phyloP scores from a whole-genome alignment of 73 alveolate genomes.

The Paramecium octaurelia region DNA sequence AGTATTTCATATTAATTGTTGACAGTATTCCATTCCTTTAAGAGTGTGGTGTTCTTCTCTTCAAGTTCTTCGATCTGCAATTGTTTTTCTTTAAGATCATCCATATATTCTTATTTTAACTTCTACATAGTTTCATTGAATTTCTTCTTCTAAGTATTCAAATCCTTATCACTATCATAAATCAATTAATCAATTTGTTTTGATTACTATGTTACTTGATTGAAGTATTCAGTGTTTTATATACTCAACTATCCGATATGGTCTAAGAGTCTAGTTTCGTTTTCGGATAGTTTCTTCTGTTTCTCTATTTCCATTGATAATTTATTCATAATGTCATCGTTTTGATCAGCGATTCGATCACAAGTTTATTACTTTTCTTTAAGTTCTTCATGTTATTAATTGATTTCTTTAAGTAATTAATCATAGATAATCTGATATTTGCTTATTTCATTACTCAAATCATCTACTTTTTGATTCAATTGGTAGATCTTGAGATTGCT shows the following conservation, averaged over 20 bases:
- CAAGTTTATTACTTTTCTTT: neutral
- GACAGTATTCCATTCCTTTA: neutral
- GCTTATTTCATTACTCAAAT: neutral
- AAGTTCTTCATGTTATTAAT: neutral
- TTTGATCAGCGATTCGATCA: neutral
- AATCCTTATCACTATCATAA: neutral
- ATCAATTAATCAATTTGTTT: neutral
- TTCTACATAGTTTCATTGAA: neutral
- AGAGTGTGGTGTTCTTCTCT: neutral
- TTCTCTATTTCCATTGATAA: neutral
- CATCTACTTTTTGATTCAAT: neutral
- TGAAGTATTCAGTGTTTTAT: neutral
- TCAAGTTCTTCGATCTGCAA: neutral
- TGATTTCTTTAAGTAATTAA: neutral
- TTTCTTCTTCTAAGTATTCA: neutral
- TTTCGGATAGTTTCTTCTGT: neutral
- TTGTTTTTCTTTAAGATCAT: neutral
- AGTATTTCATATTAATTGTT: neutral
- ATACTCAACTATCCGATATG: neutral
- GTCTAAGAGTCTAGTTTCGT: neutral
- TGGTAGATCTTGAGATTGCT: neutral
- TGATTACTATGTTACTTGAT: neutral
- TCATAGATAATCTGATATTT: neutral
- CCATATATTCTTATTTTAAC: neutral
- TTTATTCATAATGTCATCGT: constrained; percentile 11